Evolutionary conservation across 2,329 filamentous ascomycete species (phyloP).

Genomic region (Ophiostoma tasmaniense): DNA sequence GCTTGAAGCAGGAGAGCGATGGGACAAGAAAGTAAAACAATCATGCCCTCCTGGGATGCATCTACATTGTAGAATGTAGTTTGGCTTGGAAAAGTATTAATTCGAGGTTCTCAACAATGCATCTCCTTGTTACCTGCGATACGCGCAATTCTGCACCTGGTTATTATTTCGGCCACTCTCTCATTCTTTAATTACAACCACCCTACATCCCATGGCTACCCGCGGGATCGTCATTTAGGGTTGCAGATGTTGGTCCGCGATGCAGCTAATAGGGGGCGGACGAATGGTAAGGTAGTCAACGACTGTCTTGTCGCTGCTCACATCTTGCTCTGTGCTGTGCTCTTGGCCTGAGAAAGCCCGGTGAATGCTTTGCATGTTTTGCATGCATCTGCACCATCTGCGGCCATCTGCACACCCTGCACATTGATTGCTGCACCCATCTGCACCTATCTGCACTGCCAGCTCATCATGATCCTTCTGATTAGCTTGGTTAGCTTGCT

Average conservation of each 20-base stretch:
- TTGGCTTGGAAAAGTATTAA: background rate
- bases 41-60: background rate
- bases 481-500: background rate
- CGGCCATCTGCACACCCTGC: background rate
- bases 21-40: background rate
- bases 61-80: background rate
- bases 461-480: background rate
- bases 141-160: background rate
- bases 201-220: background rate
- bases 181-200: too few relatives aligned
- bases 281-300: background rate
- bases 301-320: background rate
- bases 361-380: constrained; percentile 1
- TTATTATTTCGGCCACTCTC: background rate
- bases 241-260: background rate
- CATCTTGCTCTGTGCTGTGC: background rate
- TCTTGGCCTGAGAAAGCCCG: background rate
- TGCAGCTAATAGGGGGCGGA: constrained; percentile 3
- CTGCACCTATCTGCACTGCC: background rate
- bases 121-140: background rate
- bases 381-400: background rate
- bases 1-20: background rate
- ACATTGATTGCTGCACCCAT: background rate
- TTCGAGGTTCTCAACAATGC: background rate
- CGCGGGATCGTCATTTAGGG: constrained; percentile 3